Evolutionary conservation across 305 asterid genomes (phyloP), one percentile per base, ranked within the genome.

Genomic region (Fraxinus latifolia): DNA sequence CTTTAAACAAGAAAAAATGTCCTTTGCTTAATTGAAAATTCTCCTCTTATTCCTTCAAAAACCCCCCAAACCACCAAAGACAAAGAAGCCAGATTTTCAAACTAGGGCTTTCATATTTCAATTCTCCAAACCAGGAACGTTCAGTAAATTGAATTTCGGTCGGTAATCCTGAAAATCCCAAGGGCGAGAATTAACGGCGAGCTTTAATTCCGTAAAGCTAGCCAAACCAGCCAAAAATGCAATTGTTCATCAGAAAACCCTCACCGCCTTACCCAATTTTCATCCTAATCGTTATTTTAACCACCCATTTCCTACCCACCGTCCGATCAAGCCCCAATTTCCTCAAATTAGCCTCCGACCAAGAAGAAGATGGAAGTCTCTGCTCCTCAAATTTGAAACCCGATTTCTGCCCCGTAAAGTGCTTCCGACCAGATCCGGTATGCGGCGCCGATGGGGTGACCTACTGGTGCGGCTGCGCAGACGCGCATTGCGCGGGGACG

Each of bases 381-480:
- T 95, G 97, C 82, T 89, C 96, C 17, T 67, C 70, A 79, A 72
- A 67, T 79, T 58, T 82, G 7, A 85, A 33, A 3, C 74, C 88
- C 17, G 88, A 83, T 6, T 82, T 79, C 8, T 95, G 98, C 74
- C 96, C 97, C 29, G 89, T 92, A 25, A 95, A 91, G 70, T 95
- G 98, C 83, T 95, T 95, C 86, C 92, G 42, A 5, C 88, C 97
- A 74, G 95, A 95, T 47, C 98, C 98, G 74, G 98, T 95, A 5
- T 95, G 98, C 87, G 98, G 98, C 7, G 91, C 77, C 17, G 95
- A 95, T 71, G 95, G 95, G 29, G 87, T 91, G 53, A 95, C 98
- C 82, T 95, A 95, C 77, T 95, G 98, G 98, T 95, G 98, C 81
- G 98, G 98, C 31, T 95, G 29, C 29, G 29, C 29, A 25, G 29